phyloP scores from a whole-genome alignment of 2,329 filamentous ascomycete genomes.

The Stemphylium vesicarium region DNA sequence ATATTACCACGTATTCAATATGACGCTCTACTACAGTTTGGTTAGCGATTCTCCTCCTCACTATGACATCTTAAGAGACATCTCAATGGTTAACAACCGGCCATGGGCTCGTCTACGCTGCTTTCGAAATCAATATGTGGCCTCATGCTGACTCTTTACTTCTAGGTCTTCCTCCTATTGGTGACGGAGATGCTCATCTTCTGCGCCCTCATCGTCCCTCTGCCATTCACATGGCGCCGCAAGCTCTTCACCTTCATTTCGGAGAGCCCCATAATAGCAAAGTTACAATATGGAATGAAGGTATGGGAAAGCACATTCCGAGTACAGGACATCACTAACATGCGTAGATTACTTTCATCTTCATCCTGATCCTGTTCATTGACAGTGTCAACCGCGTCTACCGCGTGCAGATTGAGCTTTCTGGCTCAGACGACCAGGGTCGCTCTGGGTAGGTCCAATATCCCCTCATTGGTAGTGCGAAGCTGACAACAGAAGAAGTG shows the following conservation, averaged over 20 bases:
- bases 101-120: constrained; percentile 3
- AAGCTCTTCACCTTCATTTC: constrained; percentile 97
- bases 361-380: constrained; percentile 97
- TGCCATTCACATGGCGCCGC: constrained; percentile 85
- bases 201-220: constrained; percentile 79
- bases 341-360: constrained; percentile 88
- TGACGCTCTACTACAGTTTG: constrained; percentile 74
- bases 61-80: no score
- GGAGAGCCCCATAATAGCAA: constrained; percentile 82
- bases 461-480: background rate
- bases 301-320: constrained; percentile 47
- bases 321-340: constrained; percentile 16
- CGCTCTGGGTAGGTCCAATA: constrained; percentile 55
- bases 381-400: constrained; percentile 97
- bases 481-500: constrained; percentile 52
- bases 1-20: constrained; percentile 53
- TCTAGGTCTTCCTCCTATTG: constrained; percentile 80
- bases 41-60: constrained; percentile 52
- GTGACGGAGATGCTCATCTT: constrained; percentile 84
- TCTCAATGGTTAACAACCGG: no score
- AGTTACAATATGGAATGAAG: constrained; percentile 97
- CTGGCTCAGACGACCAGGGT: constrained; percentile 70
- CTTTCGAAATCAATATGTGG: constrained; percentile 10
- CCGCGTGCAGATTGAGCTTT: constrained; percentile 89
- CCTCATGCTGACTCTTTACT: constrained; percentile 36